Evolutionary conservation across 192 early-diverging fungal species (phyloP), one percentile per base, ranked within the genome.

Genomic region (Coemansia sp.): DNA sequence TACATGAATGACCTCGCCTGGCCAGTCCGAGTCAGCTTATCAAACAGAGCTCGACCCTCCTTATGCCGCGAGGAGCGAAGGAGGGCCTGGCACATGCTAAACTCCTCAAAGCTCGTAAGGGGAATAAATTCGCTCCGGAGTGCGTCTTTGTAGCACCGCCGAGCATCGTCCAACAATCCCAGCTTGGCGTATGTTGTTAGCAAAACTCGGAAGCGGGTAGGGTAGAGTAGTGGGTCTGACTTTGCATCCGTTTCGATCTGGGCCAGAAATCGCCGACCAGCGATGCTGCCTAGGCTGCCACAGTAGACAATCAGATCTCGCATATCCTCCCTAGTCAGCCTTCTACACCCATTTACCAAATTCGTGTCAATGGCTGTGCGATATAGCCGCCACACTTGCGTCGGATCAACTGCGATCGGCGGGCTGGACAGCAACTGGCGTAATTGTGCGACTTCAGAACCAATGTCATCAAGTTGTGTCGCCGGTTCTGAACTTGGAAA

Each of bases 31-130:
- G 63, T 67, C 46, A 79, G 59, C 29, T 49, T 65, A 59, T 77
- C 71, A 29, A 84, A 79, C 9, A 84, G 42, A 18, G 16, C 69
- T 5, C 61, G 77, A 3, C 68, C 82, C 57, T 79, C 74, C 42
- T 70, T 76, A 42, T 84, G 82, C n/a, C 68, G 74, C 29, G 33
- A 42, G 6, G 64, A 38, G 5, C 65, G 20, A 38, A 84, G 63
- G 1, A 84, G 71, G 29, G 77, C 74, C 20, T 47, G 29, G 7
- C 77, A 84, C 67, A 84, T 65, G 68, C 71, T 62, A 74, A 77
- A 79, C n/a, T 76, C 74, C 0, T 71, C 27, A 60, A 41, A 22
- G 29, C 40, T 16, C 5, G 52, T 55, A 44, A 47, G 6, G 10
- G 33, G 24, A 36, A 57, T 24, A 12, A 42, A 29, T 11, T 36